phyloP scores from a whole-genome alignment of 345 rosid species.

The Cardamine occulta region DNA sequence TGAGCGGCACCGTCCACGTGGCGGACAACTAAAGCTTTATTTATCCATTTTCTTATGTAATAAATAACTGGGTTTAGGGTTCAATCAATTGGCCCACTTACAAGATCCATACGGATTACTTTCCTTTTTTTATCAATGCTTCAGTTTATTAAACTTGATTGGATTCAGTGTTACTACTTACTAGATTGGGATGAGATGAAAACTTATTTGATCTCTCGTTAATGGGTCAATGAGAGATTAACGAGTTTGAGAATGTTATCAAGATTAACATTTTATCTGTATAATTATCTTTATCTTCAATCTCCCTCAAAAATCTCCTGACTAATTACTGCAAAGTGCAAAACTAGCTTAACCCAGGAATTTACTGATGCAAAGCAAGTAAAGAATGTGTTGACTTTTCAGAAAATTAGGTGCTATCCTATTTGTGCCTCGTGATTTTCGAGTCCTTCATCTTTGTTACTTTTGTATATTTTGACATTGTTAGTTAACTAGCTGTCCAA shows the following conservation, averaged over 20 bases:
- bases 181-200: constrained; percentile 1
- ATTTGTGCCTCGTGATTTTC: not conserved
- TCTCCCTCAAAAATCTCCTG: constrained; percentile 70
- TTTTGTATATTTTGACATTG: constrained; percentile 5
- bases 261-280: constrained; percentile 66
- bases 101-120: not conserved
- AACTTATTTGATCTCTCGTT: not conserved
- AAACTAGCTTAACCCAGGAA: constrained; percentile 55
- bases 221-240: constrained; percentile 42
- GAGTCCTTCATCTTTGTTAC: not conserved
- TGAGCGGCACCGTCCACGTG: constrained; percentile 28
- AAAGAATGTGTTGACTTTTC: constrained; percentile 83
- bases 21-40: not conserved
- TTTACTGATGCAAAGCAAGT: constrained; percentile 91
- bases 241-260: constrained; percentile 50
- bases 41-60: not conserved
- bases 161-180: not conserved
- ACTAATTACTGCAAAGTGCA: constrained; percentile 79
- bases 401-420: constrained; percentile 69
- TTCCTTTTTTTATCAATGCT: constrained; percentile 51
- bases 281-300: constrained; percentile 78
- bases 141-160: constrained; percentile 48
- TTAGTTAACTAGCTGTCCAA: constrained; percentile 26
- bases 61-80: constrained; percentile 17
- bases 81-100: constrained; percentile 26